These are phyloP conservation scores for Dioscorea alata DNA, from an alignment of 106 monocot species.

Conservation along the genomic window DNA sequence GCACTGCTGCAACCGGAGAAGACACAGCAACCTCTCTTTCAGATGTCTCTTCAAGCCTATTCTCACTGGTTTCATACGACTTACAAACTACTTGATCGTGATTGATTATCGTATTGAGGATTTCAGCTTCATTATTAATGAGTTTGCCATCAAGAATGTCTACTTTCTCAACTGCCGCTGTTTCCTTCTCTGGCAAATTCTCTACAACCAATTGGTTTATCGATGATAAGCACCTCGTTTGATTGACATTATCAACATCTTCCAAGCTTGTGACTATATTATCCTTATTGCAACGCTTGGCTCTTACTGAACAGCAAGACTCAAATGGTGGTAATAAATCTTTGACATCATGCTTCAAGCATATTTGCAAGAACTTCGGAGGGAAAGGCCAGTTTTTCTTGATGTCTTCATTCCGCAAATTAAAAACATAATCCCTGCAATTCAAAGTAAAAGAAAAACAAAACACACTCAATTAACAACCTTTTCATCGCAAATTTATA, in stretches of 20 bases:
- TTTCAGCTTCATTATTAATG: not conserved
- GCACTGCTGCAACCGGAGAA: constrained; percentile 3
- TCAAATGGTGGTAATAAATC: constrained; percentile 75
- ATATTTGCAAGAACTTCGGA: constrained; percentile 45
- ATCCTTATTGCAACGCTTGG: not conserved
- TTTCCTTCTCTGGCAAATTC: constrained; percentile 1
- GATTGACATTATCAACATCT: not conserved
- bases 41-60: constrained; percentile 4
- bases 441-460: too few relatives aligned
- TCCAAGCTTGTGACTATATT: constrained; percentile 1
- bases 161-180: not conserved
- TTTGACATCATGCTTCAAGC: constrained; percentile 53
- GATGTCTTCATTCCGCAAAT: constrained; percentile 55
- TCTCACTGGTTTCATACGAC: not conserved
- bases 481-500: too few relatives aligned
- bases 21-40: constrained; percentile 2
- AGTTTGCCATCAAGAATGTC: not conserved
- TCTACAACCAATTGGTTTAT: constrained; percentile 1
- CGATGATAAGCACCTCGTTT: not conserved
- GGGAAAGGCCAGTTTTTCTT: constrained; percentile 67
- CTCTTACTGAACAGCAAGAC: constrained; percentile 45
- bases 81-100: not conserved
- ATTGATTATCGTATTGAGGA: not conserved
- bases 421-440: constrained; percentile 71
- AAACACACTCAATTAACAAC: too few relatives aligned